These are phyloP conservation scores for Penicillium ucsense DNA, from an alignment of 495 filamentous ascomycete species.

Conservation along the genomic window DNA sequence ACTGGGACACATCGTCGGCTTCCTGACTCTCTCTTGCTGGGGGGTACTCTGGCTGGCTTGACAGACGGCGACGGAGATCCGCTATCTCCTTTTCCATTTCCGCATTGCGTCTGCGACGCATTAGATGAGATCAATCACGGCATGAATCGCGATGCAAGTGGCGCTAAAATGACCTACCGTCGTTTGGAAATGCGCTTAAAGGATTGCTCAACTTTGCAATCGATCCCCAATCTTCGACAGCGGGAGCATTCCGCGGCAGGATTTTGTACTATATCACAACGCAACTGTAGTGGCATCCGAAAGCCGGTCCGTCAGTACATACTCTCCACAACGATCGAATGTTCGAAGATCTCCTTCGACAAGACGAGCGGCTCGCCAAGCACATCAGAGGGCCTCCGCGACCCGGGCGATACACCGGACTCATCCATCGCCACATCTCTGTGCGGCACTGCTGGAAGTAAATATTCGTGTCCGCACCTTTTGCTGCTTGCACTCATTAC, in stretches of 20 bases:
- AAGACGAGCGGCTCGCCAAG: too few relatives aligned
- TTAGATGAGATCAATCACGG: constrained; percentile 4
- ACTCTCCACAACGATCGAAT: too few relatives aligned
- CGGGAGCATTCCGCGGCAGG: constrained; percentile 39
- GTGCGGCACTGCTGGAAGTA: too few relatives aligned
- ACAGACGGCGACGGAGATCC: constrained; percentile 36
- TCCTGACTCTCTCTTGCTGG: constrained; percentile 19
- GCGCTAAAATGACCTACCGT: constrained; percentile 17
- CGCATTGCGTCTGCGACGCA: constrained; percentile 33
- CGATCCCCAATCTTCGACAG: constrained; percentile 35
- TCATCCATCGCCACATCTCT: too few relatives aligned
- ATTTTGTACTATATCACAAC: constrained; percentile 40
- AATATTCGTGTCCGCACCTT: constrained; percentile 21
- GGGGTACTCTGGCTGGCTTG: constrained; percentile 20
- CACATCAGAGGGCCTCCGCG: too few relatives aligned
- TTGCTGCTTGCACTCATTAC: constrained; percentile 43
- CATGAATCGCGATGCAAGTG: background rate
- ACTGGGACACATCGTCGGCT: constrained; percentile 29
- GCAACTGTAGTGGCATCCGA: constrained; percentile 13
- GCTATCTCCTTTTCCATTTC: constrained; percentile 43
- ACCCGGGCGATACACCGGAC: too few relatives aligned
- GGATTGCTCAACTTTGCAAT: constrained; percentile 39
- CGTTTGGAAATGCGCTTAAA: constrained; percentile 42
- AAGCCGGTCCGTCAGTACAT: background rate
- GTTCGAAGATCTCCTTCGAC: too few relatives aligned